phyloP scores from a whole-genome alignment of 2,329 filamentous ascomycete species.

The Plectosphaerella plurivora region DNA sequence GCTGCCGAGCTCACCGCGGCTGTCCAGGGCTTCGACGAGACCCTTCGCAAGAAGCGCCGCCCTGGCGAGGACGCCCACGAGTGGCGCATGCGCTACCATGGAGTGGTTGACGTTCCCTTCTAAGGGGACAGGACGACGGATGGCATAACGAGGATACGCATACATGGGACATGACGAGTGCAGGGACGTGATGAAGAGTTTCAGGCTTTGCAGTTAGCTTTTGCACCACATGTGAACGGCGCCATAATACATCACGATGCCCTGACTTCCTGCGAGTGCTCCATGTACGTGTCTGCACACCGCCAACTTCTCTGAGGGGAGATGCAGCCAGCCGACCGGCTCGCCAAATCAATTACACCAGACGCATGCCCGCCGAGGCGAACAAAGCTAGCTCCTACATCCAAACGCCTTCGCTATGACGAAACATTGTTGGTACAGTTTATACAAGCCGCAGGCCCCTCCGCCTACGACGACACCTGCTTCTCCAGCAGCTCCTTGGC shows the following conservation, averaged over 20 bases:
- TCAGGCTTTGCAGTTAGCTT: too few relatives aligned
- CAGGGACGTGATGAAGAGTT: too few relatives aligned
- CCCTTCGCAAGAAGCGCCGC: background rate
- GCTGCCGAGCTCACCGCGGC: background rate
- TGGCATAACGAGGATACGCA: too few relatives aligned
- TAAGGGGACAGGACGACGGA: too few relatives aligned
- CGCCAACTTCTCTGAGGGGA: too few relatives aligned
- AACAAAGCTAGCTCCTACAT: background rate
- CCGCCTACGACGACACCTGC: conserved; percentile 26
- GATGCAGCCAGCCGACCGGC: background rate
- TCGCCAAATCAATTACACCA: background rate
- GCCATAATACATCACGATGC: too few relatives aligned
- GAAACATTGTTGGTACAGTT: conserved; percentile 3
- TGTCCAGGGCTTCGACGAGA: background rate
- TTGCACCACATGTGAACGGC: too few relatives aligned
- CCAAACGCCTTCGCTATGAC: conserved; percentile 5
- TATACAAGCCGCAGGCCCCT: background rate
- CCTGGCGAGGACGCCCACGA: background rate
- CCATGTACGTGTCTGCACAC: too few relatives aligned
- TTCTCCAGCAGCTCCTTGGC: conserved; percentile 96
- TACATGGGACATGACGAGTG: too few relatives aligned
- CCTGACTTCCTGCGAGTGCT: too few relatives aligned
- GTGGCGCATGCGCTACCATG: background rate
- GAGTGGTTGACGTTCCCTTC: background rate
- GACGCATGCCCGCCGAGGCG: background rate